Evolutionary conservation across 768 basidiomycete genomes (phyloP).

Genomic region (Astraeus odoratus): DNA sequence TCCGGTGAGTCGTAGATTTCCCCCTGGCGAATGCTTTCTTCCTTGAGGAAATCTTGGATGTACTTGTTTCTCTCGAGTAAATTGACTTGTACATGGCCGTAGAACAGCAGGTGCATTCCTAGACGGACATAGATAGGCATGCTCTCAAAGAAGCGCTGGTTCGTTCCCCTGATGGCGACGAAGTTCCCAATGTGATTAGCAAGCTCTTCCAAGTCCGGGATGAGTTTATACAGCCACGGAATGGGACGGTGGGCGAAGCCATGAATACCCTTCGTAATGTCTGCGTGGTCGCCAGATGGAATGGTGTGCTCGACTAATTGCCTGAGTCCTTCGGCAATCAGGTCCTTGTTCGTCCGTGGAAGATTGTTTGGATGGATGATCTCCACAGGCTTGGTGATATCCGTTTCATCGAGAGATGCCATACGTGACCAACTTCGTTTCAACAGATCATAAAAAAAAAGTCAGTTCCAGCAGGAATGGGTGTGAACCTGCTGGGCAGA

Average conservation of each 20-base stretch:
- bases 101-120: conserved; percentile 75
- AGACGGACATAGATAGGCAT: conserved; percentile 70
- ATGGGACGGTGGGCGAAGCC: conserved; percentile 26
- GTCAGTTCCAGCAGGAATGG: too few species aligned
- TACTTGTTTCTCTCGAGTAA: conserved; percentile 38
- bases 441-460: too few species aligned
- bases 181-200: conserved; percentile 56
- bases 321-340: conserved; percentile 15
- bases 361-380: conserved; percentile 18
- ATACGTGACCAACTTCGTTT: too few species aligned
- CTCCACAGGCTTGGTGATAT: conserved; percentile 24
- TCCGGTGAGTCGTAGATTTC: conserved; percentile 47
- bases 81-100: conserved; percentile 44
- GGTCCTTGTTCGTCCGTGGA: conserved; percentile 13
- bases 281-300: conserved; percentile 5
- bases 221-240: conserved; percentile 38
- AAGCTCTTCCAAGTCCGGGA: conserved; percentile 53
- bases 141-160: conserved; percentile 55
- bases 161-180: conserved; percentile 41
- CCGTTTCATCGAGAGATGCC: not conserved
- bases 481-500: too few species aligned
- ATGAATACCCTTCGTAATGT: conserved; percentile 24
- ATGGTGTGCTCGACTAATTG: conserved; percentile 16
- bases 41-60: conserved; percentile 44
- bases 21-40: conserved; percentile 53